Base-by-base conservation (phyloP, 768 basidiomycete genomes). In the Tylopilus vinaceipallidus region DNA sequence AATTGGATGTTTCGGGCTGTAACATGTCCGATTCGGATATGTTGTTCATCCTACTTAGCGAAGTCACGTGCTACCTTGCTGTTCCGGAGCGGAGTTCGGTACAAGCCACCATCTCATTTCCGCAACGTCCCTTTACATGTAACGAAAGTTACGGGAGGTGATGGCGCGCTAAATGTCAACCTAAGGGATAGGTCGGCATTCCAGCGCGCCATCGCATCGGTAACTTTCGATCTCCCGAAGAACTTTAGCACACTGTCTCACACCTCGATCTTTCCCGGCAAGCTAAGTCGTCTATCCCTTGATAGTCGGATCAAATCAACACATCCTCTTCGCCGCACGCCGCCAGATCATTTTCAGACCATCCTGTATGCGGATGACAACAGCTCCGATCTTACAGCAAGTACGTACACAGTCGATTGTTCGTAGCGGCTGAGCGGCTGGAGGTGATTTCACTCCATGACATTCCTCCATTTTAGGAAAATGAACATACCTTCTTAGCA, bases 251-350 rank as follows among this genome's bases (percentile, higher is more conserved):
- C 42, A 11, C 23, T 22, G 6, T 13, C 5, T 12, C 24, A 19
- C 13, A 12, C 22, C 26, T 44, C 38, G 14, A 42, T 55, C 19
- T 27, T 24, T 24, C 26, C 14, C 23, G 16, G 49, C 49, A 29
- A 29, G 24, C 13, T 23, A 27, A 33, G 26, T 26, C 10, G n/a
- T 34, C 32, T 42, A 13, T 29, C 22, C 11, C 38, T 49, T 45
- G 13, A 52, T 47, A 41, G 20, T 40, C 47, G 54, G 58, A 60
- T 48, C 58, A 37, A 38, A 24, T 47, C 12, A 12, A 43, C 11
- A 34, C 35, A 35, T 43, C 13, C 41, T 12, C 45, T 42, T 32
- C 26, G 24, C 38, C 22, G 19, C 33, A 20, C 43, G 23, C 45
- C 30, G 45, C 49, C 42, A 39, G 40, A 38, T 37, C 39, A 32